These are phyloP conservation scores for Histomonas meleagridis DNA, from an alignment of 208 protist species.

Conservation along the genomic window DNA sequence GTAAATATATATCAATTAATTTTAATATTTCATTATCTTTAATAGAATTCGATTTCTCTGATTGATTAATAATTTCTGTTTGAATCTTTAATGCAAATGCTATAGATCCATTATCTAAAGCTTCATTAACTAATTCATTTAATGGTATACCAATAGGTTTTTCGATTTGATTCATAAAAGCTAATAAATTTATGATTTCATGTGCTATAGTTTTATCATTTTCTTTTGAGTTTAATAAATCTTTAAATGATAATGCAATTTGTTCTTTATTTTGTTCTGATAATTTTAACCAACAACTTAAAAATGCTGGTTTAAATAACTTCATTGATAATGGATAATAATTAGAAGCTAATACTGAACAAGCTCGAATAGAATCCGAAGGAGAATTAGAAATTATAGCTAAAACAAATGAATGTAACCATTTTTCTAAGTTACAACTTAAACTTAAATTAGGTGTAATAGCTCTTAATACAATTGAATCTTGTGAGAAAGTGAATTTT, in stretches of 20 bases:
- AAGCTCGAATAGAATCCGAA: neutral
- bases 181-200: neutral
- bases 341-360: neutral
- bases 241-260: neutral
- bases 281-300: neutral
- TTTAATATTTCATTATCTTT: neutral
- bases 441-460: neutral
- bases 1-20: neutral
- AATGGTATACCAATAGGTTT: neutral
- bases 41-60: neutral
- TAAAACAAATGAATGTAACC: neutral
- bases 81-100: neutral
- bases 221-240: neutral
- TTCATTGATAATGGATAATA: neutral
- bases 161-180: slow-evolving; percentile 14
- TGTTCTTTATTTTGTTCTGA: neutral
- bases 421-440: neutral
- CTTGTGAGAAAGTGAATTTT: too few relatives aligned
- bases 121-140: neutral
- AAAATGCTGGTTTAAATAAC: slow-evolving; percentile 3
- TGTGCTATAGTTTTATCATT: neutral
- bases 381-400: neutral
- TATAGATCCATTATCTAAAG: neutral
- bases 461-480: neutral
- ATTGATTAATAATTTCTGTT: neutral